These are phyloP conservation scores for Calonectria naviculata DNA, from an alignment of 2,329 filamentous ascomycete species.

Conservation along the genomic window DNA sequence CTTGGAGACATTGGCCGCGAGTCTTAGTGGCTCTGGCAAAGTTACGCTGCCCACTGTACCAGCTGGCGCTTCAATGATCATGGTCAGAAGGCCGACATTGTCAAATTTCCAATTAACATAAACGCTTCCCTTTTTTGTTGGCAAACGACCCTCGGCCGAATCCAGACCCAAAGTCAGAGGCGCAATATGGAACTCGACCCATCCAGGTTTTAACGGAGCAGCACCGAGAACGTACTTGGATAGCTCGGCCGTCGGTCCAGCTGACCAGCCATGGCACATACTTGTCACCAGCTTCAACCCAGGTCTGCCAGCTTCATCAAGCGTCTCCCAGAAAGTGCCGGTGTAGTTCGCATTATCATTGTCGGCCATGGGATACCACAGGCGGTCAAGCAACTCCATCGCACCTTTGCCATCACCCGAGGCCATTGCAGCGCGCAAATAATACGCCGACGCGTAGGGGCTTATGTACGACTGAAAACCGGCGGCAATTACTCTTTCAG, in stretches of 20 bases:
- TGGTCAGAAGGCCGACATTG: background rate
- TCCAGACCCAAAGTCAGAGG: background rate
- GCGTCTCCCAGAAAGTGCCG: conserved; percentile 44
- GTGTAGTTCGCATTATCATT: conserved; percentile 40
- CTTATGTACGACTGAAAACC: conserved; percentile 37
- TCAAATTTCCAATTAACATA: background rate
- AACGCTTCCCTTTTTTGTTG: background rate
- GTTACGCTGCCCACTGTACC: background rate
- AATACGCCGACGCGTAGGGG: conserved; percentile 44
- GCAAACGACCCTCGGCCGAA: background rate
- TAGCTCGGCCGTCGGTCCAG: conserved; percentile 46
- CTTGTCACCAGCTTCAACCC: conserved; percentile 42
- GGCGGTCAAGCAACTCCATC: conserved; percentile 25
- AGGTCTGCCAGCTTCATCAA: conserved; percentile 35
- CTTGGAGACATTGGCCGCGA: background rate
- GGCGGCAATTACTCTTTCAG: background rate
- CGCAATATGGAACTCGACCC: background rate
- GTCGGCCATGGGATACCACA: conserved; percentile 44
- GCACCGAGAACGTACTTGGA: conserved; percentile 43
- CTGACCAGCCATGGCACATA: conserved; percentile 47
- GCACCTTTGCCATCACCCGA: conserved; percentile 20
- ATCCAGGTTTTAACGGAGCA: conserved; percentile 34
- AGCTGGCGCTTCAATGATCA: background rate
- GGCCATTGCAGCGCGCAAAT: conserved; percentile 43
- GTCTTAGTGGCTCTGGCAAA: background rate